phyloP scores from a whole-genome alignment of 192 early-diverging fungal species.

The Coemansia sp. region DNA sequence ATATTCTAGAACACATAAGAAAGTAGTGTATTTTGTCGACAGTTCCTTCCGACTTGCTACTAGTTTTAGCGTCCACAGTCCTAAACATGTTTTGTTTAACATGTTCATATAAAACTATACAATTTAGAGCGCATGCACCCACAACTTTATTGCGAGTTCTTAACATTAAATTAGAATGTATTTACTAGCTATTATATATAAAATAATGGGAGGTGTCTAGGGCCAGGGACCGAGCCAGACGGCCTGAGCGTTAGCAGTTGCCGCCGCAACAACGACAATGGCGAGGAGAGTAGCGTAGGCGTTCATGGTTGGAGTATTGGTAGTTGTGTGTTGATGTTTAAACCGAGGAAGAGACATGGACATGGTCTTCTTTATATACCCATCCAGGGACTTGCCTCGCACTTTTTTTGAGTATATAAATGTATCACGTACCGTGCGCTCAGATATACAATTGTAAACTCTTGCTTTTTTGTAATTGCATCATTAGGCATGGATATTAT shows the following conservation, averaged over 20 bases:
- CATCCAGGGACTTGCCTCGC: neutral
- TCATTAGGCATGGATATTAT: neutral
- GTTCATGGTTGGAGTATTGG: neutral
- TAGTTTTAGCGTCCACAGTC: too few relatives aligned
- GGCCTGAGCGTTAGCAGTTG: neutral
- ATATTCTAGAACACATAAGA: too few relatives aligned
- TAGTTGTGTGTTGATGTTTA: neutral
- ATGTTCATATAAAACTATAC: too few relatives aligned
- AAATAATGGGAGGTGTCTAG: neutral
- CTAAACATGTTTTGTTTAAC: too few relatives aligned
- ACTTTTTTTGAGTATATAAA: neutral
- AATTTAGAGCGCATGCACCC: too few relatives aligned
- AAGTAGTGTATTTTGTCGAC: too few relatives aligned
- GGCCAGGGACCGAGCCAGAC: neutral
- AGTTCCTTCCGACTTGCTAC: too few relatives aligned
- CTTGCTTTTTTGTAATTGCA: neutral
- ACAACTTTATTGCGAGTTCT: too few relatives aligned
- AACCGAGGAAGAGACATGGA: neutral
- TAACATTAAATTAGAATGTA: neutral
- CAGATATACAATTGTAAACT: neutral
- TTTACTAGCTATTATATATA: neutral
- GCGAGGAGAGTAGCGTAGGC: too few relatives aligned
- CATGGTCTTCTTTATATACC: neutral
- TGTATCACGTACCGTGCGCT: too few relatives aligned
- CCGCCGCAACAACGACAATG: too few relatives aligned